These are phyloP conservation scores for Schoenoplectus tabernaemontani DNA, from an alignment of 202 grass and related monocot genomes.

Conservation along the genomic window DNA sequence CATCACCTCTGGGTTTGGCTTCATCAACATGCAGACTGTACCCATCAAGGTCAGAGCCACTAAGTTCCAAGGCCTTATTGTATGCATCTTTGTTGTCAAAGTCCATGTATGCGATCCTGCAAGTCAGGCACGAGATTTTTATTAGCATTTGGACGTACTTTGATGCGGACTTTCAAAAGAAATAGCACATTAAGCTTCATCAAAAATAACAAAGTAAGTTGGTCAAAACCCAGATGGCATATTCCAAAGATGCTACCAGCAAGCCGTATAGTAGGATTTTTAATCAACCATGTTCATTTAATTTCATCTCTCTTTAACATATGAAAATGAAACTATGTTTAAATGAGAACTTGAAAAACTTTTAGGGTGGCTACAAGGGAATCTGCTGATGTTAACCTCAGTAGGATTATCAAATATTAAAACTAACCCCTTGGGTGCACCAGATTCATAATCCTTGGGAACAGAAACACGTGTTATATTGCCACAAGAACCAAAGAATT, in stretches of 20 bases:
- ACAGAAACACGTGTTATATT: slow-evolving; percentile 57
- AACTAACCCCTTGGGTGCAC: slow-evolving; percentile 65
- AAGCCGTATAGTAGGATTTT: no score
- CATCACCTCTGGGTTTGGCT: slow-evolving; percentile 57
- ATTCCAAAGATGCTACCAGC: background rate
- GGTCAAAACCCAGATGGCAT: background rate
- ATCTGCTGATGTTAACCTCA: background rate
- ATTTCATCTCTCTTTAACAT: background rate
- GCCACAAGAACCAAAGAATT: slow-evolving; percentile 71
- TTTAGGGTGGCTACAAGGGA: background rate
- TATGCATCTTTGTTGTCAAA: slow-evolving; percentile 42
- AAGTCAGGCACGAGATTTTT: slow-evolving; percentile 2
- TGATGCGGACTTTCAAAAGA: background rate
- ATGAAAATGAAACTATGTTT: no score
- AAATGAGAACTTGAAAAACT: background rate
- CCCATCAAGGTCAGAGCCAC: slow-evolving; percentile 49
- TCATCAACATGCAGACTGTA: slow-evolving; percentile 56
- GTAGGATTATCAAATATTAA: background rate
- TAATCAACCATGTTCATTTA: background rate
- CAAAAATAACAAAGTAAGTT: background rate
- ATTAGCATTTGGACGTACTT: background rate
- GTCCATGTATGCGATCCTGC: slow-evolving; percentile 78
- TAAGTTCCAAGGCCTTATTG: slow-evolving; percentile 51
- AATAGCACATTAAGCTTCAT: background rate
- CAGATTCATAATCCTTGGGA: slow-evolving; percentile 72